A percentile compares a stretch with the other conserved stretches of the same genome.
Evolutionary conservation across 352 stramenopile species (phyloP).

Genomic region (Pythium sp.): DNA sequence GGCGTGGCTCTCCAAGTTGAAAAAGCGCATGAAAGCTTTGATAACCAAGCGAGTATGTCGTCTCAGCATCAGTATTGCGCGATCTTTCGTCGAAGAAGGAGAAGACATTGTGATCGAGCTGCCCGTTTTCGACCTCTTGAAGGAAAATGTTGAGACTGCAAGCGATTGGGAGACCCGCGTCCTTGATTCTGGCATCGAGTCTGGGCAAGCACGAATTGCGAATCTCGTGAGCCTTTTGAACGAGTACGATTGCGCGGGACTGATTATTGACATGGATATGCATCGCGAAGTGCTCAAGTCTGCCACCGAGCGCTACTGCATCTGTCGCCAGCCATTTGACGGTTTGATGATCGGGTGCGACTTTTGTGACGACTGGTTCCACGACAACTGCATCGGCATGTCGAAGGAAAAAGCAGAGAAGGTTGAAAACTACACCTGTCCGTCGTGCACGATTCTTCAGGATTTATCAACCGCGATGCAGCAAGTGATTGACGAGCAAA

Average conservation of each 20-base stretch:
- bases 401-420: constrained; percentile 93
- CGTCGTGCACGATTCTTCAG: constrained; percentile 91
- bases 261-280: constrained; percentile 87
- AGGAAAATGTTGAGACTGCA: constrained; percentile 77
- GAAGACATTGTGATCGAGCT: constrained; percentile 75
- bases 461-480: constrained; percentile 72
- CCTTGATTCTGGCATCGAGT: constrained; percentile 71
- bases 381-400: constrained; percentile 89
- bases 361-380: constrained; percentile 88
- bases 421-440: constrained; percentile 94
- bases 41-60: constrained; percentile 66
- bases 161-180: constrained; percentile 81
- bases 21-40: constrained; percentile 75
- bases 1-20: constrained; percentile 80
- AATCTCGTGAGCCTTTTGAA: constrained; percentile 66
- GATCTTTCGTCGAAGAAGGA: constrained; percentile 76
- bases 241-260: constrained; percentile 73
- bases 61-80: constrained; percentile 56
- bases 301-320: constrained; percentile 89
- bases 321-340: constrained; percentile 89
- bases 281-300: constrained; percentile 89
- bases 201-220: constrained; percentile 70
- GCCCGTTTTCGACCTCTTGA: constrained; percentile 71
- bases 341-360: constrained; percentile 90
- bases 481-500: constrained; percentile 48